These are phyloP conservation scores for Pyricularia sp. DNA, from an alignment of 2,329 filamentous ascomycete species.

Conservation along the genomic window DNA sequence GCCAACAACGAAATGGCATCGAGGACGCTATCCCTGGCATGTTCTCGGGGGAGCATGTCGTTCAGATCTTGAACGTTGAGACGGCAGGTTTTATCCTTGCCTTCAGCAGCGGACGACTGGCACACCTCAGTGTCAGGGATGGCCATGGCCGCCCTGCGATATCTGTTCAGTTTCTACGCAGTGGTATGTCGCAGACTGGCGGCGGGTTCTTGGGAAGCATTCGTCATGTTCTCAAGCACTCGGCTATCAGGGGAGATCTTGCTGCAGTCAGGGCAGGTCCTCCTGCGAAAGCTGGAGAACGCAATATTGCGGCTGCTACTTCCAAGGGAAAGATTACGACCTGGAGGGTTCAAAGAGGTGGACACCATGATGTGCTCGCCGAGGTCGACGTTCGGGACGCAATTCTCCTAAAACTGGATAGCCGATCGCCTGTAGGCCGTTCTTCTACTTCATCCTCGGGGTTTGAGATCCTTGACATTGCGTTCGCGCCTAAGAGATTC, in stretches of 20 bases:
- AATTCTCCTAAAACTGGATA: slow-evolving; percentile 48
- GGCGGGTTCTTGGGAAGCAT: slow-evolving; percentile 71
- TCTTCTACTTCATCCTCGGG: slow-evolving; percentile 29
- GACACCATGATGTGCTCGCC: slow-evolving; percentile 61
- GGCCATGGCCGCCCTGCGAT: slow-evolving; percentile 75
- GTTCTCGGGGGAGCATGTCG: slow-evolving; percentile 64
- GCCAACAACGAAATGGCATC: slow-evolving; percentile 67
- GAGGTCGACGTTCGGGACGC: slow-evolving; percentile 58
- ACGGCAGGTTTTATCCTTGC: slow-evolving; percentile 73
- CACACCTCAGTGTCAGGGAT: slow-evolving; percentile 77
- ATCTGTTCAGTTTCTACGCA: slow-evolving; percentile 62
- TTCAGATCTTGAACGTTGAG: slow-evolving; percentile 70
- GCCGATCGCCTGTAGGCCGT: neutral
- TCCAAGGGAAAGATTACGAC: slow-evolving; percentile 64
- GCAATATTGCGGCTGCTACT: slow-evolving; percentile 70
- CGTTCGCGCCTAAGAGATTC: slow-evolving; percentile 46
- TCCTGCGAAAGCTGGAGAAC: slow-evolving; percentile 63
- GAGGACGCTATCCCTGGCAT: slow-evolving; percentile 63
- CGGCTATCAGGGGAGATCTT: slow-evolving; percentile 61
- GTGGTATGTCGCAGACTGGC: slow-evolving; percentile 38
- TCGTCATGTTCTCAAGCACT: slow-evolving; percentile 58
- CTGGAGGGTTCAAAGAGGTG: slow-evolving; percentile 83
- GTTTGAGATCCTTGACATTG: slow-evolving; percentile 69
- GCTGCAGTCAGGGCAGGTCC: slow-evolving; percentile 66
- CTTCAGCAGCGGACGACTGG: slow-evolving; percentile 74